Conservation (phyloP, 345 rosid species). For the Syzygium aqueum region DNA sequence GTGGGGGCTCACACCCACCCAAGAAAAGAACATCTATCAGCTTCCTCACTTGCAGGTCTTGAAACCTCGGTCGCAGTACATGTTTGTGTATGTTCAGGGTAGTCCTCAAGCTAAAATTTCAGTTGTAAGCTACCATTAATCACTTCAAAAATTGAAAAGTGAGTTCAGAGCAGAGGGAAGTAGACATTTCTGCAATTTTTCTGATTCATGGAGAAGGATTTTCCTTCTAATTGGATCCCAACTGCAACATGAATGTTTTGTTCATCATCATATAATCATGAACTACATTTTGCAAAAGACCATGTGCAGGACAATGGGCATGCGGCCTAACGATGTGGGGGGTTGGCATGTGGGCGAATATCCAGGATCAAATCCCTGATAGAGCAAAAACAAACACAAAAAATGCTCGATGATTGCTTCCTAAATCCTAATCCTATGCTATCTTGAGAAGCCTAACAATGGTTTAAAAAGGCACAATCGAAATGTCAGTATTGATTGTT, state of each 20-base stretch:
- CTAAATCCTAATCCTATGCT: background rate
- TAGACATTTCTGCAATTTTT: background rate
- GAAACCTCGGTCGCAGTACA: constrained; percentile 34
- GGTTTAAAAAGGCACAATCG: background rate
- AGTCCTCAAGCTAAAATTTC: constrained; percentile 74
- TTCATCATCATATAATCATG: background rate
- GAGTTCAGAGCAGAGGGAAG: background rate
- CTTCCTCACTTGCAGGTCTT: constrained; percentile 45
- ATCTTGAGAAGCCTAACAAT: background rate
- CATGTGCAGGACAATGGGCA: background rate
- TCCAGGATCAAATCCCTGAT: background rate
- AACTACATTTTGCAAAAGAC: background rate
- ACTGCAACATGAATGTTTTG: background rate
- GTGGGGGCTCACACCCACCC: constrained; percentile 52
- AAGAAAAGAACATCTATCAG: constrained; percentile 33
- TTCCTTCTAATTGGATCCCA: background rate
- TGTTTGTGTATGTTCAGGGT: constrained; percentile 61
- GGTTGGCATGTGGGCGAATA: background rate
- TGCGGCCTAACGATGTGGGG: background rate
- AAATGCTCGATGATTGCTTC: background rate
- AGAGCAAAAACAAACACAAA: background rate
- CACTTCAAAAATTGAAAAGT: background rate
- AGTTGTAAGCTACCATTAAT: constrained; percentile 45
- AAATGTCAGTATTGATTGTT: background rate
- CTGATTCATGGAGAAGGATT: background rate